Evolutionary conservation across 352 stramenopile genomes (phyloP).

Genomic region (Peronospora tabacina): DNA sequence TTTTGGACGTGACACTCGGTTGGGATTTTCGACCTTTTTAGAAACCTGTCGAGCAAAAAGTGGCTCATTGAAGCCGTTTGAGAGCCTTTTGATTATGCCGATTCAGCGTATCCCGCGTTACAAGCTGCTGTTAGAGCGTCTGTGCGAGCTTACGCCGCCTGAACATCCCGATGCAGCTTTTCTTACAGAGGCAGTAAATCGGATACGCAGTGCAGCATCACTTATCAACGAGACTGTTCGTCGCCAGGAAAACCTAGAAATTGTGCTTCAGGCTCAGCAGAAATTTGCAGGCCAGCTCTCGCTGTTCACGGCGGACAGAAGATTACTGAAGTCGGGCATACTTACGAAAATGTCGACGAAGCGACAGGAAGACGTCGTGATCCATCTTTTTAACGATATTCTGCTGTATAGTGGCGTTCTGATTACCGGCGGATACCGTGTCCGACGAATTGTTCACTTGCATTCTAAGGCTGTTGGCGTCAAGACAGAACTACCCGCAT

Average conservation of each 20-base stretch:
- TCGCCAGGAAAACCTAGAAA: constrained; percentile 73
- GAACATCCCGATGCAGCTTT: constrained; percentile 57
- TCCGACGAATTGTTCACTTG: constrained; percentile 63
- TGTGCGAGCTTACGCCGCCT: constrained; percentile 58
- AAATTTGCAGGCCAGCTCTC: constrained; percentile 75
- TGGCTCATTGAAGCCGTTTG: constrained; percentile 56
- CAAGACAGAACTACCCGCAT: constrained; percentile 44
- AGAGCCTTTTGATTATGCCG: constrained; percentile 87
- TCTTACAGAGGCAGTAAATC: constrained; percentile 49
- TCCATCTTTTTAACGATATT: constrained; percentile 85
- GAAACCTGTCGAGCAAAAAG: constrained; percentile 47
- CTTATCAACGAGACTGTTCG: constrained; percentile 84
- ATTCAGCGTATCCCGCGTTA: constrained; percentile 90
- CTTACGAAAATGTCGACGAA: constrained; percentile 82
- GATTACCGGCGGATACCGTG: constrained; percentile 62
- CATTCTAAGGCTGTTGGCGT: constrained; percentile 65
- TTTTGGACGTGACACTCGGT: constrained; percentile 41
- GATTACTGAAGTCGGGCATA: constrained; percentile 55
- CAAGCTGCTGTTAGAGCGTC: constrained; percentile 78
- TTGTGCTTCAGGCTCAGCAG: constrained; percentile 68
- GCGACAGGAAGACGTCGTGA: constrained; percentile 69
- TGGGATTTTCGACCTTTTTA: constrained; percentile 52
- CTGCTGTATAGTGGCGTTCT: constrained; percentile 75
- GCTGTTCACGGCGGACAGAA: constrained; percentile 55
- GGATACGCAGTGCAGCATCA: constrained; percentile 51